Base-by-base conservation (phyloP, 2,329 filamentous ascomycete species). In the Neodidymelliopsis sp. region DNA sequence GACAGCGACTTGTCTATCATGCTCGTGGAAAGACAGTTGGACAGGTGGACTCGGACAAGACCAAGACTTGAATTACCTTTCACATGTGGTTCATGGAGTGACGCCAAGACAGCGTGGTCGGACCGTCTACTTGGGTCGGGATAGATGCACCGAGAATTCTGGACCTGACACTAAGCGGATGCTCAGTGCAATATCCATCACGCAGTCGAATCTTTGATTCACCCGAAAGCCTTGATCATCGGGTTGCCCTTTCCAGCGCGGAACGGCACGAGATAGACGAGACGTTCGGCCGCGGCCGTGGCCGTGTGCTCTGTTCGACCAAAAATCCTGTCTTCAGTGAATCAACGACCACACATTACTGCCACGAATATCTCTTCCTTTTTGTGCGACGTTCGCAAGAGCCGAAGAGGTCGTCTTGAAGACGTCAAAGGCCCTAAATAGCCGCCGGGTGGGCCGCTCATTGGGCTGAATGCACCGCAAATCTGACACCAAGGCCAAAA, bases 361-460 rank as follows among this genome's bases (percentile, higher is more conserved):
- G 47, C 40, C 47, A 45, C 47, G 36, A 45, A 27, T 19, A 18
- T 27, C 12, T 36, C 19, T 19, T 40, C n/a, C n/a, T 40, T 16
- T 27, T 49, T 45, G 35, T 45, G 31, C 20, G 25, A 50, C 41
- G 6, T 19, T 29, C 10, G n/a, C n/a, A 23, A 36, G 15, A 38
- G 25, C 35, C 16, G 36, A 45, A 36, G 15, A 50, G 27, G 15
- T 43, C 18, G 36, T 38, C 29, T 42, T 46, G 43, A 52, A 28
- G 29, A 39, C 15, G 33, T 40, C 15, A 19, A 39, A 44, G 43
- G 53, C 51, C 49, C 55, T 56, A 37, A 42, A 52, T 60, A 64
- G 57, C 57, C 59, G 61, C 61, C 44, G 47, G 49, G 57, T 61
- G 59, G 59, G 57, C 53, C 58, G 22, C 19, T 12, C 28, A 27